Evolutionary conservation across 2,329 filamentous ascomycete species (phyloP), one percentile per base, ranked within the genome.

Genomic region (Sporothrix euskadiensis): DNA sequence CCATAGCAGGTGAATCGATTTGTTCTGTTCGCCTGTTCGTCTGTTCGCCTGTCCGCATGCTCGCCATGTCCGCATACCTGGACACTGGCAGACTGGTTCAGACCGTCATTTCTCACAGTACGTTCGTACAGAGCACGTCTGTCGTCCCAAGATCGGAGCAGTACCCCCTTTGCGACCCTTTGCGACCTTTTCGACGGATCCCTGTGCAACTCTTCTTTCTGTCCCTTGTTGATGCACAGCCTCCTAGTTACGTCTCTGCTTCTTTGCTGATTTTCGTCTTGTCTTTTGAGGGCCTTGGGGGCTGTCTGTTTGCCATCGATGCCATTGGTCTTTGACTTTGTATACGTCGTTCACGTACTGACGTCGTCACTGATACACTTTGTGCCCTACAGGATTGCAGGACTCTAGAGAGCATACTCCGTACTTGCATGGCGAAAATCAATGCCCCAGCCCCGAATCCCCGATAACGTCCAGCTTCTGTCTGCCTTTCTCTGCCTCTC

Each of bases 1-100:
- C 57, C 74, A 75, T 75, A 74, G 70, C 39, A 71, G 30, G 49
- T 44, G 9, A 65, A 75, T 75, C 57, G 71, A 72, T 68, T 26
- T 47, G 41, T 19, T 70, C 14, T 54, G 44, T 61, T 44, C 56
- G 14, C 1, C 14, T 16, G 65, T 19, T 8, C 47, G n/a, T n/a
- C 14, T 9, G 22, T 22, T 26, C 8, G 52, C 22, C 52, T 26
- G 65, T 19, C 16, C 47, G n/a, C 39, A 30, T 9, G 22, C 52
- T 26, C 8, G 52, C 22, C 52, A 56, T 26, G 22, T 26, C 14
- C 52, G 12, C 10, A 22, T 26, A 30, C 52, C 22, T 30, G 19
- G 19, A 22, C 47, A n/a, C 47, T 52, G 16, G 47, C 47, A 52
- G n/a, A 54, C 52, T 22, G n/a, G 35, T 49, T 19, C 19, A 16